Conservation (phyloP, 1,284 basidiomycete genomes). For the Ustilago tritici region DNA sequence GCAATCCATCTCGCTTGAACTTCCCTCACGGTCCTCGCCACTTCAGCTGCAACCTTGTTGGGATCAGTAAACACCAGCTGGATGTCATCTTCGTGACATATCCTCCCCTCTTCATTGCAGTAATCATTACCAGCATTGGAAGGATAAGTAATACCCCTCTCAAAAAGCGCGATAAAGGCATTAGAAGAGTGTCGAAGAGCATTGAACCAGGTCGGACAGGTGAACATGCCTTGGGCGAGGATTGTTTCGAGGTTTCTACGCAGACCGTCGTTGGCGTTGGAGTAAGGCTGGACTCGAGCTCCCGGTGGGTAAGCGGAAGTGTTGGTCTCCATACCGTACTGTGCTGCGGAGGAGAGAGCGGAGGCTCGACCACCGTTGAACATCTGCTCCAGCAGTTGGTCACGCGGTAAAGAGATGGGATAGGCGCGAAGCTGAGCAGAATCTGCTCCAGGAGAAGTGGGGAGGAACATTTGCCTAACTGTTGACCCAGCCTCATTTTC, state of each 20-base stretch:
- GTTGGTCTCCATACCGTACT: conserved; percentile 28
- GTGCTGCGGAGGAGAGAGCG: background rate
- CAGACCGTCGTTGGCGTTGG: conserved; percentile 29
- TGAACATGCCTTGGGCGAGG: conserved; percentile 55
- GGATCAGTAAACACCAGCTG: conserved; percentile 46
- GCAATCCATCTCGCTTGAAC: conserved; percentile 49
- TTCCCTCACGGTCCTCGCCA: conserved; percentile 19
- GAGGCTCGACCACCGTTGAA: conserved; percentile 45
- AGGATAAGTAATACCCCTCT: conserved; percentile 46
- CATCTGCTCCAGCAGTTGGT: conserved; percentile 32
- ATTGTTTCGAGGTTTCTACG: conserved; percentile 39
- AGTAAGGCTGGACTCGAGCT: background rate
- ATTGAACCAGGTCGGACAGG: conserved; percentile 49
- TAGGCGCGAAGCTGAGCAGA: conserved; percentile 17
- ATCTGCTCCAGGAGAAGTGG: conserved; percentile 10
- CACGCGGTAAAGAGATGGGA: conserved; percentile 19
- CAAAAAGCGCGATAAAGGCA: conserved; percentile 38
- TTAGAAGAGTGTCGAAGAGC: conserved; percentile 30
- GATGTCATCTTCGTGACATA: conserved; percentile 66
- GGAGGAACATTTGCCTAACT: conserved; percentile 26
- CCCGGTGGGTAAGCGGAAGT: conserved; percentile 15
- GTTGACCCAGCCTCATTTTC: conserved; percentile 53
- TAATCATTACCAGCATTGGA: conserved; percentile 50
- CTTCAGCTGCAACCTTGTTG: conserved; percentile 9
- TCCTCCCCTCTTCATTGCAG: conserved; percentile 26